Base-by-base conservation (phyloP, 202 grass and related monocot species). In the Tripidium arundinaceum region DNA sequence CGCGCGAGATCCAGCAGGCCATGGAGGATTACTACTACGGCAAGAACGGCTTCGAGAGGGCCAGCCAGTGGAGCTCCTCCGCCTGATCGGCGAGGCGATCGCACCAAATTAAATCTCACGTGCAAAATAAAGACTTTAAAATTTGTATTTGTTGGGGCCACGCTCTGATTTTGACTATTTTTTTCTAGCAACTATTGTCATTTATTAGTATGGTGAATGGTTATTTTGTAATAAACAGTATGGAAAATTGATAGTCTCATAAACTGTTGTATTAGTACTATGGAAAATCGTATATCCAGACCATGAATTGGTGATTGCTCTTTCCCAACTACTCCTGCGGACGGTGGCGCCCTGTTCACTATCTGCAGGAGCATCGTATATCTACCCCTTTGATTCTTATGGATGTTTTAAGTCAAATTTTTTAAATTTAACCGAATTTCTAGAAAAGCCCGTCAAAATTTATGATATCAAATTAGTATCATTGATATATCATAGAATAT, bases 11-110 rank as follows among this genome's bases (percentile, higher is more conserved):
- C 68, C 83, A 83, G 82, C 82, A 90, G 39, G 88, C 92, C 28
- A 94, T 92, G 83, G 84, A 94, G 70, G 92, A 94, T 14, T 88
- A 87, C 81, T 86, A 91, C 65, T 80, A 81, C 7, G 80, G 89
- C 49, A 65, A 55, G 22, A 94, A 92, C 39, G 92, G 92, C 0
- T 94, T 92, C 50, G 89, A 94, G 81, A 90, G 79, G 47, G 89
- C 92, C 1, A 33, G 13, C 0, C 80, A 87, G 0, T 92, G 87
- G 90, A 86, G 72, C 40, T 86, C 76, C 40, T 85, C 83, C 2
- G 25, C 72, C 2, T 88, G 64, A 84, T 27, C 22, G 4, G 3
- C 8, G 2, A 22, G 31, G 31, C 50, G 2, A 55, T 22, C n/a
- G 2, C n/a, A 10, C 2, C 54, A 24, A 4, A 57, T 4, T n/a